A percentile compares a stretch with the other conserved stretches of the same genome.
These are phyloP conservation scores for Chenopodium quinoa DNA, from an alignment of 148 eudicot genomes.

Conservation along the genomic window DNA sequence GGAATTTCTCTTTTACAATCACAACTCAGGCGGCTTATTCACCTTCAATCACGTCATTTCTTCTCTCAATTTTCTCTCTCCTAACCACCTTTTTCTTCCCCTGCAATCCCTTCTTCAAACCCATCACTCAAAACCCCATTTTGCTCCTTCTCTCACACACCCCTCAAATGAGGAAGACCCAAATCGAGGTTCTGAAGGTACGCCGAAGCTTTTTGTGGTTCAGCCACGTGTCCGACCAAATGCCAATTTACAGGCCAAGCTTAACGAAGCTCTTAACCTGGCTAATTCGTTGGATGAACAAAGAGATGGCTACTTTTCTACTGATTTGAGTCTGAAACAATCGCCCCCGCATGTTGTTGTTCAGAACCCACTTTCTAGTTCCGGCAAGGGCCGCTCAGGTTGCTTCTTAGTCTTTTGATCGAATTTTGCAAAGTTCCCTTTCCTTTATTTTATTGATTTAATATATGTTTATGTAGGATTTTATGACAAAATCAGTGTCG, in stretches of 20 bases:
- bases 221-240: constrained; percentile 74
- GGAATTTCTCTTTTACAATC: constrained; percentile 18
- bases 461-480: too few relatives aligned
- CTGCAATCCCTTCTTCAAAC: constrained; percentile 12
- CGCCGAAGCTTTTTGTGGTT: constrained; percentile 74
- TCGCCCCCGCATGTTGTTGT: constrained; percentile 75
- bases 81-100: neutral
- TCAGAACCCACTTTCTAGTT: constrained; percentile 63
- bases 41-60: constrained; percentile 8
- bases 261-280: constrained; percentile 79
- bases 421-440: neutral
- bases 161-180: constrained; percentile 26
- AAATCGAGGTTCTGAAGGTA: constrained; percentile 36
- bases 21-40: neutral
- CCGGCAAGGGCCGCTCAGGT: constrained; percentile 67
- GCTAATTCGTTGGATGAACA: constrained; percentile 89
- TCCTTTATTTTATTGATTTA: neutral
- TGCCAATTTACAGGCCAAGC: constrained; percentile 48
- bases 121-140: constrained; percentile 21
- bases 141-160: constrained; percentile 39
- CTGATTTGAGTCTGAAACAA: constrained; percentile 50
- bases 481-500: neutral
- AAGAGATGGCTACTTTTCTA: constrained; percentile 58
- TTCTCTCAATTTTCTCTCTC: neutral
- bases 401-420: neutral